Evolutionary conservation across 768 basidiomycete species (phyloP).

Genomic region (Leccinum rimulosum): DNA sequence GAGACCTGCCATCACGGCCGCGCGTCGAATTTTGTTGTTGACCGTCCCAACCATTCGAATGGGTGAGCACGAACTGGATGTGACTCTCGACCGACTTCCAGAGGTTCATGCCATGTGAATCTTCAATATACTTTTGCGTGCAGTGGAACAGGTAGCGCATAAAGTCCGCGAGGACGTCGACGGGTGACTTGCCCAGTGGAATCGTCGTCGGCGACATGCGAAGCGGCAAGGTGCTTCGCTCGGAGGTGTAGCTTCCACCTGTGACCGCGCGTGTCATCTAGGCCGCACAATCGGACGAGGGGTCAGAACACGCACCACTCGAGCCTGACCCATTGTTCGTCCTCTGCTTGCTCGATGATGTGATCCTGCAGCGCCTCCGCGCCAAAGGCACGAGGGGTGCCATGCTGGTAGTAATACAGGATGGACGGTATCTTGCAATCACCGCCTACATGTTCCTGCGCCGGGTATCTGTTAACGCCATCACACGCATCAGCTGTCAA

Average conservation of each 20-base stretch:
- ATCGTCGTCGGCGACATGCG: slow-evolving; percentile 36
- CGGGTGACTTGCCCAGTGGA: slow-evolving; percentile 39
- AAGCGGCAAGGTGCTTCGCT: slow-evolving; percentile 31
- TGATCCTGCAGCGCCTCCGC: slow-evolving; percentile 44
- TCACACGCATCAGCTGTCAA: slow-evolving; percentile 2
- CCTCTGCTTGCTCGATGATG: slow-evolving; percentile 39
- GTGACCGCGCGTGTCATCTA: background rate
- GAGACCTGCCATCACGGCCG: slow-evolving; percentile 51
- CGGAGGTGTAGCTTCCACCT: slow-evolving; percentile 42
- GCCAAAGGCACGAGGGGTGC: slow-evolving; percentile 40
- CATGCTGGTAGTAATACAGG: slow-evolving; percentile 43
- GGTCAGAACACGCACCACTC: slow-evolving; percentile 36
- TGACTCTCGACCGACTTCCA: slow-evolving; percentile 44
- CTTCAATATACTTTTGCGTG: slow-evolving; percentile 44
- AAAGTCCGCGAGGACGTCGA: slow-evolving; percentile 48
- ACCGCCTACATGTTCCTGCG: slow-evolving; percentile 42
- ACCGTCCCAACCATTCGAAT: slow-evolving; percentile 68
- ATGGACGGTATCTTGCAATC: slow-evolving; percentile 50
- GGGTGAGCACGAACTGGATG: slow-evolving; percentile 53
- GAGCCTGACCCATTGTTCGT: slow-evolving; percentile 44
- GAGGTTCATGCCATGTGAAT: slow-evolving; percentile 44
- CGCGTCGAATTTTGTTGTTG: slow-evolving; percentile 56
- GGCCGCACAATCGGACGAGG: background rate
- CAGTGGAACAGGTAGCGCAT: slow-evolving; percentile 45
- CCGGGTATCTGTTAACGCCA: slow-evolving; percentile 33